Base-by-base conservation (phyloP, 257 asterid species). In the Nicotiana benthamiana region DNA sequence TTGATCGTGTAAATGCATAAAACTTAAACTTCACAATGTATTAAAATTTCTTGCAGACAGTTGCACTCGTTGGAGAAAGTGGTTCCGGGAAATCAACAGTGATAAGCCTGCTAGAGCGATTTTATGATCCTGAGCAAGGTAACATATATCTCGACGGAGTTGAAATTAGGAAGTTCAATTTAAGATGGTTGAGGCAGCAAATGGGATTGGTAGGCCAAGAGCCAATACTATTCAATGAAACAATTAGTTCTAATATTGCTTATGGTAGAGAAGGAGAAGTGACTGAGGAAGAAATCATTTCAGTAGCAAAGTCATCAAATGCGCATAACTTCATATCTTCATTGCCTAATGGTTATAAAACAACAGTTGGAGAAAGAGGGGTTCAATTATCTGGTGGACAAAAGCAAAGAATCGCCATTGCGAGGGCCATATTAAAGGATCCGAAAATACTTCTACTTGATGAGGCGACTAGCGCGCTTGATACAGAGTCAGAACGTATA, bases 391-490 rank as follows among this genome's bases (percentile, higher is more conserved):
- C 90, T 0, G 91, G 92, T 13, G 93, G 93, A 4, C 92, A 90
- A 43, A 90, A 88, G 84, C 93, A 87, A 63, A 79, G 92, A 0
- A 83, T 90, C 1, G 92, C 92, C 17, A 84, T 90, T 3, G 89
- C 92, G 15, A 70, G 94, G 72, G 86, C 86, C 43, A 86, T 89
- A 16, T 5, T 87, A 43, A 90, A 89, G 65, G 86, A 87, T 43
- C 91, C 90, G 0, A 86, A 75, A 59, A 86, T 90, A 8, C 86
- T 89, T n/a, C 52, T 90, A 48, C 82, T 90, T 6, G 92, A 90
- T 1, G 91, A 90, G 82, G 91, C 90, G 1, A 90, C 92, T 4
- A 90, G 93, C 24, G 93, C 92, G 2, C 48, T 88, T 2, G 93
- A 88, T 67, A 85, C 86, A 1, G 90, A 89, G 66, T 90, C 92